A percentile compares a stretch with the other conserved stretches of the same genome.
These are phyloP conservation scores for Butyriboletus loyo DNA, from an alignment of 768 basidiomycete genomes.

Conservation along the genomic window DNA sequence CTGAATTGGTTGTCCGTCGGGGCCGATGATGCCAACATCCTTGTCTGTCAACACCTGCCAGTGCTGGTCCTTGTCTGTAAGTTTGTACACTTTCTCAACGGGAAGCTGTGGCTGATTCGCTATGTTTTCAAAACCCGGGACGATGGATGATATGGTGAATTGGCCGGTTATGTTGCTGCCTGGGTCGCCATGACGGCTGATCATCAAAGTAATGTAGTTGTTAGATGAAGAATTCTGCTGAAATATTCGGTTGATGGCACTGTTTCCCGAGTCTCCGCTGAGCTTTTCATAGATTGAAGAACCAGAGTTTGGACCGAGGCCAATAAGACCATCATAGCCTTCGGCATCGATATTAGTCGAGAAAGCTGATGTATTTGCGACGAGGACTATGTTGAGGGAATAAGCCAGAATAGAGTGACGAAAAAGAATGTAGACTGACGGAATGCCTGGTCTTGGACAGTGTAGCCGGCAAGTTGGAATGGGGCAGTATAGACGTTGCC, in stretches of 20 bases:
- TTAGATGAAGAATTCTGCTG: constrained; percentile 53
- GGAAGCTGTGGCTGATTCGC: constrained; percentile 59
- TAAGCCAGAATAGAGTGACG: not conserved
- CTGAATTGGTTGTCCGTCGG: constrained; percentile 63
- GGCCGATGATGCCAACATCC: constrained; percentile 66
- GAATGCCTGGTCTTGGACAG: constrained; percentile 63
- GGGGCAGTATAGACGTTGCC: constrained; percentile 56
- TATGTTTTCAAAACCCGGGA: constrained; percentile 61
- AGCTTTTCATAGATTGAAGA: constrained; percentile 61
- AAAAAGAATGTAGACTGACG: constrained; percentile 38
- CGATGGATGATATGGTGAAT: constrained; percentile 64
- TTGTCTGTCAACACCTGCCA: constrained; percentile 75
- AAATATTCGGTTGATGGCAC: constrained; percentile 64
- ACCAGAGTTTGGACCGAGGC: constrained; percentile 74
- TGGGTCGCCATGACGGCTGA: constrained; percentile 59
- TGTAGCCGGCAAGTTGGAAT: constrained; percentile 54
- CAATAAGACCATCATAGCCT: constrained; percentile 70
- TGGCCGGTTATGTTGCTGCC: constrained; percentile 51
- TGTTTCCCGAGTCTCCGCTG: constrained; percentile 48
- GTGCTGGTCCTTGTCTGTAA: constrained; percentile 69
- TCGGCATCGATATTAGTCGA: constrained; percentile 56
- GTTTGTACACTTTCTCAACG: constrained; percentile 59
- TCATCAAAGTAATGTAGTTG: constrained; percentile 62
- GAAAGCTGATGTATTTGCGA: constrained; percentile 60
- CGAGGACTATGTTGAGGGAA: constrained; percentile 47